Base-by-base conservation (phyloP, 805 yeast genomes). In the Saturnispora dispora region DNA sequence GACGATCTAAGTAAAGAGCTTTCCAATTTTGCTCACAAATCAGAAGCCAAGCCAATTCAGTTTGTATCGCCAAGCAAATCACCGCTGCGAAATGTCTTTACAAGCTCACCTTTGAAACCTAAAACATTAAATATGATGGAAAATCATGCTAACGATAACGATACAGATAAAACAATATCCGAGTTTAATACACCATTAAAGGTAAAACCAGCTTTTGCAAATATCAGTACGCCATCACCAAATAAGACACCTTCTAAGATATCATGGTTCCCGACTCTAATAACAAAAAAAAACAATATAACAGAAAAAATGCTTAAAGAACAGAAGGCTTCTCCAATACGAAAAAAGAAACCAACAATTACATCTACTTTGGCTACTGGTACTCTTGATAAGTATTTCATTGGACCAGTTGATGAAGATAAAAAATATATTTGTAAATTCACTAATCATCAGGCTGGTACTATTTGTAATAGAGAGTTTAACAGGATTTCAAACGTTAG, bases 401-500 rank as follows among this genome's bases (percentile, higher is more conserved):
- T 75, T 48, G 96, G 95, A 1, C 89, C 96, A 6, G 84, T 85
- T 57, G 78, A 71, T 30, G 85, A 83, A 54, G 78, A 71, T 30
- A 84, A 83, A 54, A 72, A 76, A 30, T 95, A 77, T 69, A 75
- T 81, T 36, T 93, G 99, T 67, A 74, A 77, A 53, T 91, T 74
- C 66, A 48, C 52, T 11, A 52, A 53, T 44, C 48, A 47, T 25
- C 52, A 53, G 42, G 39, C 53, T n/a, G 51, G 47, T 28, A 78
- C 84, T 15, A 74, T 75, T 50, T 93, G 99, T 69, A 85, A 86
- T 9, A 89, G 93, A 68, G 71, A 76, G 50, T 91, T 93, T 68
- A 81, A 89, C 7, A 75, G 99, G 62, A 75, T 96, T 45, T 95
- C 95, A 67, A 93, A 93, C 61, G 88, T 88, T 11, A 73, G 98